A percentile compares a stretch with the other conserved stretches of the same genome.
phyloP scores from a whole-genome alignment of 148 eudicot species.

The Beta vulgaris region DNA sequence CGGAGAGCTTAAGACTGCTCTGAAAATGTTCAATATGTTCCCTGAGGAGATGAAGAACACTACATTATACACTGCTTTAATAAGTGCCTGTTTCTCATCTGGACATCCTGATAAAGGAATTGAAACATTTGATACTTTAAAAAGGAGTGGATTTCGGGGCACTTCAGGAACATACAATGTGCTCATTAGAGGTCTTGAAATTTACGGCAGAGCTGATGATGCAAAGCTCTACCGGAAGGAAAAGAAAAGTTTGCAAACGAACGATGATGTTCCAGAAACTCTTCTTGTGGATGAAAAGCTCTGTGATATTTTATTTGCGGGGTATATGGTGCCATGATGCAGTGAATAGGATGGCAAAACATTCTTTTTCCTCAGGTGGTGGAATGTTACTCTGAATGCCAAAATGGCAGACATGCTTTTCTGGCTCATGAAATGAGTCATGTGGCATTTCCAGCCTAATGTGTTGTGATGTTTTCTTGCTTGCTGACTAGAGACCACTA shows the following conservation, averaged over 20 bases:
- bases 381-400: conserved; percentile 5
- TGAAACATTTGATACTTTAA: conserved; percentile 48
- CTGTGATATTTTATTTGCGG: conserved; percentile 54
- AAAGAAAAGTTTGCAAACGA: conserved; percentile 42
- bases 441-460: conserved; percentile 1
- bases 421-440: conserved; percentile 3
- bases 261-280: conserved; percentile 20
- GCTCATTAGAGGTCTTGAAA: conserved; percentile 60
- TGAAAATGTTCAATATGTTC: conserved; percentile 45
- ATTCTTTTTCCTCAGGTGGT: conserved; percentile 10
- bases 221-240: conserved; percentile 48
- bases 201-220: conserved; percentile 39
- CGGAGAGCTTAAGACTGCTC: conserved; percentile 46
- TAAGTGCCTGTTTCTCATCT: conserved; percentile 54
- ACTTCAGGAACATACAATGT: conserved; percentile 53
- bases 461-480: conserved; percentile 12
- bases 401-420: conserved; percentile 2
- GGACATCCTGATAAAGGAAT: conserved; percentile 56
- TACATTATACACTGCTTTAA: conserved; percentile 53
- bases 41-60: conserved; percentile 49
- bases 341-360: background rate
- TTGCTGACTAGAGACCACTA: conserved; percentile 26
- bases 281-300: conserved; percentile 41
- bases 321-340: conserved; percentile 30
- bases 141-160: conserved; percentile 34